A percentile compares a stretch with the other conserved stretches of the same genome.
phyloP scores from a whole-genome alignment of 2,329 filamentous ascomycete genomes.

The Anthostomella pinea region DNA sequence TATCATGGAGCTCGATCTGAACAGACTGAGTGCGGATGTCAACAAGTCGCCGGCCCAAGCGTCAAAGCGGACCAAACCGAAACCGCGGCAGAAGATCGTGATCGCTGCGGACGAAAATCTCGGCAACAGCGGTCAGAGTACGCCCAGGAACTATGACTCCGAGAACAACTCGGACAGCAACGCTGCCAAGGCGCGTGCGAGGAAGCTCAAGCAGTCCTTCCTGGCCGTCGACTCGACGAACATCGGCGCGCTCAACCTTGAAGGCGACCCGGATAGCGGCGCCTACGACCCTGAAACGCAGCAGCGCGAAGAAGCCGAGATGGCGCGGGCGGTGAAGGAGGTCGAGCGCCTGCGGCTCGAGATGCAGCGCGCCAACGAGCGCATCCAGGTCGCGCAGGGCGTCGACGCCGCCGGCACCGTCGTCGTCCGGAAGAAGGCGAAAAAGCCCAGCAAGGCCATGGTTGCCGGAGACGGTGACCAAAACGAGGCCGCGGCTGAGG shows the following conservation, averaged over 20 bases:
- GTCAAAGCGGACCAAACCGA: constrained; percentile 31
- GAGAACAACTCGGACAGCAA: constrained; percentile 49
- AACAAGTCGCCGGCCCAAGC: constrained; percentile 29
- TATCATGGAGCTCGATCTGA: constrained; percentile 86
- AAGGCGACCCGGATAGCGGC: constrained; percentile 41
- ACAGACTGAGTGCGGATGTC: constrained; percentile 42
- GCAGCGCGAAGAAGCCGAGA: constrained; percentile 79
- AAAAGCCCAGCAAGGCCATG: constrained; percentile 40
- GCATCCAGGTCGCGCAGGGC: constrained; percentile 69
- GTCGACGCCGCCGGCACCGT: constrained; percentile 63
- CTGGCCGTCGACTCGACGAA: constrained; percentile 86
- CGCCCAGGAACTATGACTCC: constrained; percentile 51
- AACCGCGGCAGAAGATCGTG: constrained; percentile 59
- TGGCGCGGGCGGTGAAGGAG: constrained; percentile 83
- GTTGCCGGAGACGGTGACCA: constrained; percentile 22
- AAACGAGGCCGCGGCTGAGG: constrained; percentile 5
- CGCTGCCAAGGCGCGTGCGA: constrained; percentile 44
- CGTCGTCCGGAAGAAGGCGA: constrained; percentile 66
- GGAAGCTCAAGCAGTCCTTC: constrained; percentile 59
- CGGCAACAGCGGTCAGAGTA: constrained; percentile 47
- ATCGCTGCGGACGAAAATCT: constrained; percentile 74
- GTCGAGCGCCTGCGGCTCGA: constrained; percentile 83
- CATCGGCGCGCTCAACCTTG: constrained; percentile 69
- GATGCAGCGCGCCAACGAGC: constrained; percentile 80
- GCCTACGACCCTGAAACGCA: constrained; percentile 61